These are phyloP conservation scores for Cercospora zeina DNA, from an alignment of 2,329 filamentous ascomycete species.

Conservation along the genomic window DNA sequence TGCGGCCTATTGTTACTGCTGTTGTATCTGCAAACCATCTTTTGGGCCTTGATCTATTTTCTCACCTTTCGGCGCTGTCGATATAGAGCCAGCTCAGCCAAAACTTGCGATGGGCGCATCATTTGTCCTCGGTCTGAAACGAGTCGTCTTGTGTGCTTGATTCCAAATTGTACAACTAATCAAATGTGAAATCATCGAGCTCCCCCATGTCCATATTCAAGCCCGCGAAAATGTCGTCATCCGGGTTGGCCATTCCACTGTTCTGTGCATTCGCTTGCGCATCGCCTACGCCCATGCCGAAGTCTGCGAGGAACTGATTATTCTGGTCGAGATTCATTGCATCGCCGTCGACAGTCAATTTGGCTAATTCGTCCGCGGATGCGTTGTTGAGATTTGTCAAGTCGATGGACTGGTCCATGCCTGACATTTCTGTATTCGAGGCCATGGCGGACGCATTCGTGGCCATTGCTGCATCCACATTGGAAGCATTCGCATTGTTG, in stretches of 20 bases:
- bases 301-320: constrained; percentile 20
- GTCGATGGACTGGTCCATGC: constrained; percentile 25
- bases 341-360: constrained; percentile 26
- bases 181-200: constrained; percentile 40
- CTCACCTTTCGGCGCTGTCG: background rate
- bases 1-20: background rate
- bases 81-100: background rate
- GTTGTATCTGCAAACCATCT: background rate
- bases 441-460: constrained; percentile 15
- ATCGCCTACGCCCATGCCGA: constrained; percentile 23
- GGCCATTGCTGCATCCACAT: constrained; percentile 23
- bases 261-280: constrained; percentile 33
- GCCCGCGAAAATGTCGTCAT: constrained; percentile 48
- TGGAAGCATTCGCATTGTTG: constrained; percentile 21
- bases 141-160: background rate
- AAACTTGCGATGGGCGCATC: background rate
- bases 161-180: constrained; percentile 7
- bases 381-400: constrained; percentile 20
- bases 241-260: constrained; percentile 36
- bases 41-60: too few species aligned
- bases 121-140: background rate
- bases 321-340: constrained; percentile 35
- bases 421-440: constrained; percentile 27
- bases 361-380: constrained; percentile 30
- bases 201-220: constrained; percentile 44